phyloP scores from a whole-genome alignment of 805 yeast genomes.

The Nakazawaea ambrosiae region DNA sequence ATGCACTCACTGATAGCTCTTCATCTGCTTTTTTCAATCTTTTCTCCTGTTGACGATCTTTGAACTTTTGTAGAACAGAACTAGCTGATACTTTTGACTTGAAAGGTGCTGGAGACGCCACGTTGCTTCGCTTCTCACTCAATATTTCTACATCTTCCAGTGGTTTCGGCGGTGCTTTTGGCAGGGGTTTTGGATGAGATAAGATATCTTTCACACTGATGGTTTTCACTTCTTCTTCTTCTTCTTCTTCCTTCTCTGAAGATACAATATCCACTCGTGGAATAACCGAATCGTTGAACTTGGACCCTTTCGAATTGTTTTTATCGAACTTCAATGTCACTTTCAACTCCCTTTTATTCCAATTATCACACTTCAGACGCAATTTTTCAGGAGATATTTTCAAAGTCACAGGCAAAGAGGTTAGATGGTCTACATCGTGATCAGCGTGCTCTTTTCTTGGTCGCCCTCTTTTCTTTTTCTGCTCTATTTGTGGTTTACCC shows the following conservation, averaged over 20 bases:
- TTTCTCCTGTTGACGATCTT: slow-evolving; percentile 5
- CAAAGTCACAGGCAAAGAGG: slow-evolving; percentile 3
- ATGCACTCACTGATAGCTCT: no score
- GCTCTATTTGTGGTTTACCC: not conserved
- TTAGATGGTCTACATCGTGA: no score
- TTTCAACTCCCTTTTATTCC: slow-evolving; percentile 3
- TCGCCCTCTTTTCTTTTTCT: not conserved
- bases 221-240: no score
- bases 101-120: not conserved
- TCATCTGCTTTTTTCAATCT: no score
- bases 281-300: no score
- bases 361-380: no score
- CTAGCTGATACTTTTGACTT: slow-evolving; percentile 6
- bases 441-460: not conserved
- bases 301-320: no score
- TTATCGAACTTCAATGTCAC: slow-evolving; percentile 2
- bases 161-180: not conserved
- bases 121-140: not conserved
- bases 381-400: slow-evolving; percentile 2
- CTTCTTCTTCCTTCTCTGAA: no score
- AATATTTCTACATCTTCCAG: not conserved
- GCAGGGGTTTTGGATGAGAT: no score
- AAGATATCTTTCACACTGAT: no score
- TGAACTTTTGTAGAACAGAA: slow-evolving; percentile 4
- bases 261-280: no score